phyloP scores from a whole-genome alignment of 2,329 filamentous ascomycete genomes.

The Stagonosporopsis tanaceti region DNA sequence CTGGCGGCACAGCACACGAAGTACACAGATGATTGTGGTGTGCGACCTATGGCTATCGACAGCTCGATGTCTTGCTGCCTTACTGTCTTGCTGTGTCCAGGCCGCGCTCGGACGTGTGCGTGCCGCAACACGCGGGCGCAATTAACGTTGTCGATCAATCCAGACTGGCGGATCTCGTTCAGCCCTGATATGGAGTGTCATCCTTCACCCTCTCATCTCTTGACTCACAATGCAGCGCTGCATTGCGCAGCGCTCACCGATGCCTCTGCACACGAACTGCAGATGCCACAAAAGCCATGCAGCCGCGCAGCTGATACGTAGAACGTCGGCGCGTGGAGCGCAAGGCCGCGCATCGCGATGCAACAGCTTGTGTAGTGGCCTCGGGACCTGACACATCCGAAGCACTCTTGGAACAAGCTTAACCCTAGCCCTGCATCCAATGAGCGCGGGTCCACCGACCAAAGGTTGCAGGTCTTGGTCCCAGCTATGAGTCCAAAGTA shows the following conservation, averaged over 20 bases:
- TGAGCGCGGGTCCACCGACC: constrained; percentile 16
- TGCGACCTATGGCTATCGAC: not conserved
- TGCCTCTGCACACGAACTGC: not conserved
- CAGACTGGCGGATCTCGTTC: constrained; percentile 16
- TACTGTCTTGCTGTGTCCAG: not conserved
- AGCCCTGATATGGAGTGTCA: constrained; percentile 8
- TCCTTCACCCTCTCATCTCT: constrained; percentile 21
- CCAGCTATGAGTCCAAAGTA: constrained; percentile 10
- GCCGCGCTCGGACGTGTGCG: constrained; percentile 7
- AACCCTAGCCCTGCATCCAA: constrained; percentile 34
- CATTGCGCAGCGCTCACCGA: constrained; percentile 8
- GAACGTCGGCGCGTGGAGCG: constrained; percentile 9
- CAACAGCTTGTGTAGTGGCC: constrained; percentile 40
- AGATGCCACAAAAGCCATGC: constrained; percentile 1
- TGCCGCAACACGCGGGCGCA: constrained; percentile 13
- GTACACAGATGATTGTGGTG: not conserved
- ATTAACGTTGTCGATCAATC: constrained; percentile 23
- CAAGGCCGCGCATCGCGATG: constrained; percentile 16
- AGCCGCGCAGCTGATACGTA: constrained; percentile 13
- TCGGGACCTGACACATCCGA: constrained; percentile 47
- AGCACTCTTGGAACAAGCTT: constrained; percentile 45
- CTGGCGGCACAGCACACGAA: not conserved
- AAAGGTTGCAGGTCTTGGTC: constrained; percentile 7
- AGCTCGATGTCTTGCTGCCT: not conserved
- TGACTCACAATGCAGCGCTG: not conserved